Conservation (phyloP, 495 filamentous ascomycete genomes). For the Apodospora peruviana region DNA sequence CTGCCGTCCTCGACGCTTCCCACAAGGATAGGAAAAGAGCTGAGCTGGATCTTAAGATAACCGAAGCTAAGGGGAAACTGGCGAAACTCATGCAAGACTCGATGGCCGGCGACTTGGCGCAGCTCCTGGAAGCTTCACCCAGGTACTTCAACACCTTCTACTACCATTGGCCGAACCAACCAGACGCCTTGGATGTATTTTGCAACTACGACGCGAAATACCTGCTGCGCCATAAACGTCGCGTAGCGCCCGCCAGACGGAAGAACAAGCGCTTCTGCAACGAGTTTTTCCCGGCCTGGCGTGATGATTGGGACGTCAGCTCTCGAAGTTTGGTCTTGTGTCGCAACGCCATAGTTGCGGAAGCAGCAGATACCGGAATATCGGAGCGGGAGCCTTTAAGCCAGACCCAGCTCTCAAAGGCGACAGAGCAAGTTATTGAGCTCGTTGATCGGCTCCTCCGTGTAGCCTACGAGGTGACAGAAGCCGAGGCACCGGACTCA, state of each 20-base stretch:
- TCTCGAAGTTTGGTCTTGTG: constrained; percentile 4
- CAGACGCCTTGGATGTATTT: constrained; percentile 4
- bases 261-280: background rate
- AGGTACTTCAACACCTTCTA: constrained; percentile 1
- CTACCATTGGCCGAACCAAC: background rate
- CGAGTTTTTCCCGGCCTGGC: background rate
- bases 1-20: constrained; percentile 58
- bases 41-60: constrained; percentile 57
- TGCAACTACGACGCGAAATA: background rate
- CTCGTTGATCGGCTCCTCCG: constrained; percentile 21
- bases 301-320: background rate
- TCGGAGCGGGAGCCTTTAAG: constrained; percentile 10
- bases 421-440: constrained; percentile 9
- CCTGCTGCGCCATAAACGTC: no score
- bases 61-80: constrained; percentile 30
- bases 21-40: constrained; percentile 55
- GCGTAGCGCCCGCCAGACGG: background rate
- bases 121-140: constrained; percentile 2
- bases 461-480: constrained; percentile 12
- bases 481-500: constrained; percentile 5
- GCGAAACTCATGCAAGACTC: constrained; percentile 12
- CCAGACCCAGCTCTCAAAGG: constrained; percentile 7
- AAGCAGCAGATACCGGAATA: constrained; percentile 1
- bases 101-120: constrained; percentile 14
- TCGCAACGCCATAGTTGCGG: constrained; percentile 6